Evolutionary conservation across 2,329 filamentous ascomycete genomes (phyloP).

Genomic region (Trichoderma afroharzianum): DNA sequence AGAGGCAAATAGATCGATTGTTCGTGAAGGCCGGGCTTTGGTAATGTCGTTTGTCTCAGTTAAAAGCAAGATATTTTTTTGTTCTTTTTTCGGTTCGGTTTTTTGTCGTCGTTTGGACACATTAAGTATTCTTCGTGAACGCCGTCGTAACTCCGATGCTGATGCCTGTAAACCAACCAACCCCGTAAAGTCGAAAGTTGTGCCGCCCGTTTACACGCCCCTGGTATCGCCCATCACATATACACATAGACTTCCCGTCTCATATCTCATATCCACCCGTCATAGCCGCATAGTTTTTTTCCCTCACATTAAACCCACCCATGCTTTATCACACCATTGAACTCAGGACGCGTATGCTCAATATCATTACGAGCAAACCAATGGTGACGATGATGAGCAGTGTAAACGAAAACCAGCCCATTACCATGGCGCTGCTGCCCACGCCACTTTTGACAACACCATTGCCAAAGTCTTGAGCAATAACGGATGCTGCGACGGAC

Average conservation of each 20-base stretch:
- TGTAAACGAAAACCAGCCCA: slow-evolving; percentile 96
- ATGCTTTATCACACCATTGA: slow-evolving; percentile 45
- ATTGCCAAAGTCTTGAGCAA: slow-evolving; percentile 89
- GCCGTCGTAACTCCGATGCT: slow-evolving; percentile 33
- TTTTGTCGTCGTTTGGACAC: not conserved
- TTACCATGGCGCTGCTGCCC: slow-evolving; percentile 90
- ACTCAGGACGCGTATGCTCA: slow-evolving; percentile 80
- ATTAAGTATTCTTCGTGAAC: slow-evolving; percentile 19
- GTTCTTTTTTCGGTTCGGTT: not conserved
- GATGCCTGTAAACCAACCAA: slow-evolving; percentile 24
- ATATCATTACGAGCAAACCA: slow-evolving; percentile 90
- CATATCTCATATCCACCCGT: slow-evolving; percentile 6
- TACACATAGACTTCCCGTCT: slow-evolving; percentile 17
- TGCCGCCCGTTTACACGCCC: slow-evolving; percentile 16
- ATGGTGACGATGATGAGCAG: slow-evolving; percentile 94
- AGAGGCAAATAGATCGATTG: not conserved
- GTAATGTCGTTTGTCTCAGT: not conserved
- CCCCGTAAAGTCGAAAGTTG: slow-evolving; percentile 13
- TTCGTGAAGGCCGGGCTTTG: not conserved
- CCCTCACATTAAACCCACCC: slow-evolving; percentile 6
- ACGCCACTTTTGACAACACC: slow-evolving; percentile 83
- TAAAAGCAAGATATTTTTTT: not conserved
- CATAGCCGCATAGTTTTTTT: not conserved
- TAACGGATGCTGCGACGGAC: slow-evolving; percentile 88
- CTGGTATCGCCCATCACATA: slow-evolving; percentile 21